Percentiles rank a stretch among this genome's conserved stretches.
phyloP scores from a whole-genome alignment of 1,139 yeast genomes.

The Lodderomyces theae region DNA sequence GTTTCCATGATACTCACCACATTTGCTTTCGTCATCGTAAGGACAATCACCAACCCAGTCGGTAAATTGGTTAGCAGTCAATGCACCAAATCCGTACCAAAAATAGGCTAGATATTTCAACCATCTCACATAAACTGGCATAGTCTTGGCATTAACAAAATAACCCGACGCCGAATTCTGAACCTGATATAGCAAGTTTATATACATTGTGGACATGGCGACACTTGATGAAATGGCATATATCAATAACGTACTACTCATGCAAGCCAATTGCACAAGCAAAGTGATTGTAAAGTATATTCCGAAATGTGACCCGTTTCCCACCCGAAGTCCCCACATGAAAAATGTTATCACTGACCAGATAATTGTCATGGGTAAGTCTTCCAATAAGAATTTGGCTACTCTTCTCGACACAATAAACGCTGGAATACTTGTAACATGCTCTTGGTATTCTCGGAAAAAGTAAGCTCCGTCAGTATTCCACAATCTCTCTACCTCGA shows the following conservation, averaged over 20 bases:
- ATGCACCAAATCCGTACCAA: constrained; percentile 77
- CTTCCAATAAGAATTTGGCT: constrained; percentile 68
- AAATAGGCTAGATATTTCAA: constrained; percentile 69
- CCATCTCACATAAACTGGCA: constrained; percentile 91
- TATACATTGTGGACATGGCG: constrained; percentile 59
- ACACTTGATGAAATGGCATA: constrained; percentile 65
- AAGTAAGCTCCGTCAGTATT: constrained; percentile 63
- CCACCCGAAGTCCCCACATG: constrained; percentile 63
- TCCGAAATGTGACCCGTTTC: constrained; percentile 46
- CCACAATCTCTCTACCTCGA: constrained; percentile 75
- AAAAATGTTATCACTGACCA: constrained; percentile 66
- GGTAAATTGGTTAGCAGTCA: constrained; percentile 63
- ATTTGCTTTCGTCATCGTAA: constrained; percentile 26
- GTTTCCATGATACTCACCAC: constrained; percentile 50
- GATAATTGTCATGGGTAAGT: constrained; percentile 57
- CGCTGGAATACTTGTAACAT: constrained; percentile 64
- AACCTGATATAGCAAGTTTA: constrained; percentile 64
- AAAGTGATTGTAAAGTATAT: constrained; percentile 59
- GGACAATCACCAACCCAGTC: constrained; percentile 60
- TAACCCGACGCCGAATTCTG: constrained; percentile 82
- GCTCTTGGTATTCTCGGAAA: constrained; percentile 72
- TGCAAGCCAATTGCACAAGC: constrained; percentile 54
- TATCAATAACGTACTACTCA: constrained; percentile 53
- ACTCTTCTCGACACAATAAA: constrained; percentile 66
- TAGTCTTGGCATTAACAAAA: constrained; percentile 66